These are phyloP conservation scores for Pseudocercospora fijiensis DNA, from an alignment of 2,329 filamentous ascomycete species.

Conservation along the genomic window DNA sequence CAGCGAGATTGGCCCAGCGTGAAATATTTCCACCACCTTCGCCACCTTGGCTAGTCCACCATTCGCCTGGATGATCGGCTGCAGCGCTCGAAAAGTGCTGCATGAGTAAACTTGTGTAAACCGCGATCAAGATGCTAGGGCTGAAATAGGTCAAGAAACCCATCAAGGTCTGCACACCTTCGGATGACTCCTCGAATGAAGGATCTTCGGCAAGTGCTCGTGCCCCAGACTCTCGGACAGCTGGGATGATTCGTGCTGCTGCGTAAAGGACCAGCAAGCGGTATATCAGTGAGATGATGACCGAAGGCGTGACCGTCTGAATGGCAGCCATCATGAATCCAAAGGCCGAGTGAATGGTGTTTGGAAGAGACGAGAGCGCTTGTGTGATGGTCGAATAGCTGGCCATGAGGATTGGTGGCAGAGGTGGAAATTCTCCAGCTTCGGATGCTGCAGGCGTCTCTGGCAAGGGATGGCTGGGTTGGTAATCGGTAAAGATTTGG, in stretches of 20 bases:
- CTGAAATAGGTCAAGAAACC: slow-evolving; percentile 91
- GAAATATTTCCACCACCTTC: slow-evolving; percentile 81
- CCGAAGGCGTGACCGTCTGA: slow-evolving; percentile 91
- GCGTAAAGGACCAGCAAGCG: slow-evolving; percentile 94
- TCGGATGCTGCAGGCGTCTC: slow-evolving; percentile 58
- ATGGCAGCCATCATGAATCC: slow-evolving; percentile 88
- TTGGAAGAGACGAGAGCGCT: slow-evolving; percentile 77
- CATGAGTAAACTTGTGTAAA: slow-evolving; percentile 92
- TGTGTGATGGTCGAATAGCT: slow-evolving; percentile 91
- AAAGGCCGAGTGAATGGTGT: slow-evolving; percentile 77
- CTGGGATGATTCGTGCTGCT: slow-evolving; percentile 91
- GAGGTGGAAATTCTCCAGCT: slow-evolving; percentile 79
- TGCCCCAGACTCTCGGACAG: slow-evolving; percentile 82
- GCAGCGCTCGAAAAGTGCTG: slow-evolving; percentile 85
- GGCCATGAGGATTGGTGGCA: slow-evolving; percentile 97
- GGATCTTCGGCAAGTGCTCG: slow-evolving; percentile 80
- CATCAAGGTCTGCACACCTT: slow-evolving; percentile 71
- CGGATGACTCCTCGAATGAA: slow-evolving; percentile 67
- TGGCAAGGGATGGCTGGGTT: slow-evolving; percentile 61
- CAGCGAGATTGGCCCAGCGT: slow-evolving; percentile 89
- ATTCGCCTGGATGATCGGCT: slow-evolving; percentile 58
- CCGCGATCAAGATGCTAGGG: slow-evolving; percentile 88
- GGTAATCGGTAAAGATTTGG: slow-evolving; percentile 98
- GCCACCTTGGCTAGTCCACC: slow-evolving; percentile 84
- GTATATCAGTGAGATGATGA: slow-evolving; percentile 92